Evolutionary conservation across 495 filamentous ascomycete species (phyloP), one percentile per base, ranked within the genome.

Genomic region (Podospora sp.): DNA sequence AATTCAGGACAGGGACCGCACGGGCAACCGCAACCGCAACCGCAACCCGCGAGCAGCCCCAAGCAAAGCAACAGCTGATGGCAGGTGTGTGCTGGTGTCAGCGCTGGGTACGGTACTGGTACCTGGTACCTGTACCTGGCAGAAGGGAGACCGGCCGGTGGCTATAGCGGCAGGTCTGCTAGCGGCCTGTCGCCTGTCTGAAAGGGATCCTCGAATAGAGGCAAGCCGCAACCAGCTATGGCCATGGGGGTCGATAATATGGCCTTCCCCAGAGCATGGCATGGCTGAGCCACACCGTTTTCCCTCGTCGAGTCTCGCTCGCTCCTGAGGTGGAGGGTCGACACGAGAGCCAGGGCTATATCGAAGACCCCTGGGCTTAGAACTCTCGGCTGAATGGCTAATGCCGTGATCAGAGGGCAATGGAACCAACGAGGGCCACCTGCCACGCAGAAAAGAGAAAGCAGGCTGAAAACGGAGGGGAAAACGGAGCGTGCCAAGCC

Each of bases 331-430:
- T 22, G 52, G 63, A 72, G 71, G 68, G 67, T 71, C 22, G 68
- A 70, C 69, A 67, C 22, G 65, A 72, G 75, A 68, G 72, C 72
- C 73, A 75, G 76, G 75, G 71, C 76, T 80, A 79, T 77, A 80
- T 71, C 70, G 76, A 72, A 72, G 71, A 72, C 74, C 73, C 77
- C 73, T 72, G 74, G 67, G 71, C 75, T 77, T 77, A 77, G 66
- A 72, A 78, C 76, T 80, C 74, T 82, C 81, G 81, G 81, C 80
- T 83, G 80, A 82, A 83, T 83, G 80, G 80, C 74, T 83, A 82
- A 83, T 83, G 80, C 80, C 77, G 80, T 82, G 75, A 75, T 71
- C 80, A 73, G 78, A 76, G 72, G 72, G 75, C 68, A 73, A 77
- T 74, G 77, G 79, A 76, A 79, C 77, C 77, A 81, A 78, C 77